phyloP scores from a whole-genome alignment of 2,329 filamentous ascomycete species.

The Xylariaceae sp. region DNA sequence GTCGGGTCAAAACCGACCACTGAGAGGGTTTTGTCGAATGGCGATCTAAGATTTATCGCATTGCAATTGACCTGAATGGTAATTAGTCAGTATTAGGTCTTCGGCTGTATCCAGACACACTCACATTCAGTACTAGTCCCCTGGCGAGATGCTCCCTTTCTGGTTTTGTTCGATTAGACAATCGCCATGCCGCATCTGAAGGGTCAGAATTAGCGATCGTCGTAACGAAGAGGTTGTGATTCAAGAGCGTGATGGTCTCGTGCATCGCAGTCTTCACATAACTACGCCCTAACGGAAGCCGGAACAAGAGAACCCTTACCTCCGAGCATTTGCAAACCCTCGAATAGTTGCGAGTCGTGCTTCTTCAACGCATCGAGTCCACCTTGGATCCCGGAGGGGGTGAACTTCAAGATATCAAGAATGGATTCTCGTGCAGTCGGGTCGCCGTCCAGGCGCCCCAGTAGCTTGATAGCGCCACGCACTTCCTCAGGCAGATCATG shows the following conservation, averaged over 20 bases:
- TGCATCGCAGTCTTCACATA: constrained; percentile 19
- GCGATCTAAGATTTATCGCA: no score
- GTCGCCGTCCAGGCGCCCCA: constrained; percentile 23
- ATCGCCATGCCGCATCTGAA: no score
- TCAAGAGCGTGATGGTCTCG: constrained; percentile 10
- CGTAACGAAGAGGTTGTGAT: no score
- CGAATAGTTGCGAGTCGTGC: constrained; percentile 18
- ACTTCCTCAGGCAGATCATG: constrained; percentile 20
- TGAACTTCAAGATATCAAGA: constrained; percentile 18
- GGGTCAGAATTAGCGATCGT: no score
- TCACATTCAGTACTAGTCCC: no score
- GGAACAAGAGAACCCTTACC: constrained; percentile 12
- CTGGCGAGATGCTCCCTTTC: no score
- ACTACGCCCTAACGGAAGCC: constrained; percentile 21
- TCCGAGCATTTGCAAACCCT: constrained; percentile 20
- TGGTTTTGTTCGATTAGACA: no score
- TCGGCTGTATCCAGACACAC: no score
- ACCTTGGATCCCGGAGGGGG: constrained; percentile 14
- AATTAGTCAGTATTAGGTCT: no score
- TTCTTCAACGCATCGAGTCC: constrained; percentile 14
- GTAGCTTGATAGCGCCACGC: constrained; percentile 24
- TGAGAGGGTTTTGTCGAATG: no score
- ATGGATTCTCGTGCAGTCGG: constrained; percentile 13
- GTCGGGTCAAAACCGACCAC: constrained; percentile 22
- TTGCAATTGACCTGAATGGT: no score